phyloP scores from a whole-genome alignment of 441 rosid species.

The Cnidoscolus chayamansa region DNA sequence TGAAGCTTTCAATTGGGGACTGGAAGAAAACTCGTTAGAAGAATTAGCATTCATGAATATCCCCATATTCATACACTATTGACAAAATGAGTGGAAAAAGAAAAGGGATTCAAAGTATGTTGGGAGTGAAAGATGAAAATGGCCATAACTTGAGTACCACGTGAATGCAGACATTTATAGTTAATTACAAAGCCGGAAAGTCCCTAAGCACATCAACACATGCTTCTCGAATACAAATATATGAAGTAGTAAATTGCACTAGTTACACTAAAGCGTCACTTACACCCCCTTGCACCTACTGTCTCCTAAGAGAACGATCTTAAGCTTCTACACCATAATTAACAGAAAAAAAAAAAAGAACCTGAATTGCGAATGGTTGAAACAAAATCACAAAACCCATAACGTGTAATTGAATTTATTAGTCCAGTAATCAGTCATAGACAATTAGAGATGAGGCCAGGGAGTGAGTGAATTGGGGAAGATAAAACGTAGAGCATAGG shows the following conservation, averaged over 20 bases:
- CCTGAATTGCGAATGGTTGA: background rate
- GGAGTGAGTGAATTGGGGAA: background rate
- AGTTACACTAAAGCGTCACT: background rate
- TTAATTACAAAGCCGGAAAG: background rate
- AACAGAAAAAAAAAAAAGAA: background rate
- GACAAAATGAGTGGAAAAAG: background rate
- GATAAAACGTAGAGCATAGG: background rate
- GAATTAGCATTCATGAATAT: background rate
- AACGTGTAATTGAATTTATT: background rate
- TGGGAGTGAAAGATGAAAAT: background rate
- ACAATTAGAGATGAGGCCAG: background rate
- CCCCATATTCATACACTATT: too few relatives aligned
- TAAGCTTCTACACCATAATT: background rate
- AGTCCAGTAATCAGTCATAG: background rate
- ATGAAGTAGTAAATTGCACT: background rate
- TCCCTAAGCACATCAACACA: background rate
- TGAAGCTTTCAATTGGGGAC: background rate
- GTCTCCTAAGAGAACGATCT: background rate
- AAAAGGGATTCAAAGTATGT: background rate
- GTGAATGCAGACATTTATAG: background rate
- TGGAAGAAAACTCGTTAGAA: background rate
- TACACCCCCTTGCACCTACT: background rate
- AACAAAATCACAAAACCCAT: background rate
- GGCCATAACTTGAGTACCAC: background rate
- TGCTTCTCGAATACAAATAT: background rate